Evolutionary conservation across 306 rosid species (phyloP), one percentile per base, ranked within the genome.

Genomic region (Glycine tomentella): DNA sequence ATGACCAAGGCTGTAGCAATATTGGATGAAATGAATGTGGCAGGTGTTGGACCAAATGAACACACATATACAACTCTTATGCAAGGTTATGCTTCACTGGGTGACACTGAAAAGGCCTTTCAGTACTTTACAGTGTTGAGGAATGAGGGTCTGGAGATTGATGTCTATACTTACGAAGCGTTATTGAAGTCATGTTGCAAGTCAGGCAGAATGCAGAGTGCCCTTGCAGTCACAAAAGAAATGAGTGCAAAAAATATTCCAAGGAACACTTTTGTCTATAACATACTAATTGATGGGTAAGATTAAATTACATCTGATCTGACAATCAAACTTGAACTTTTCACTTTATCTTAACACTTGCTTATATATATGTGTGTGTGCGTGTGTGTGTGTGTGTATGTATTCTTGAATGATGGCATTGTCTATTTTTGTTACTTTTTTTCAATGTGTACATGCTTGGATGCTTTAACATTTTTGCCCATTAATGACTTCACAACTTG

Each of bases 201-300:
- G 88, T 87, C 99, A 46, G 99, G 99, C 74, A 85, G 97, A 87
- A 95, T 93, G 99, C 99, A 95, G 89, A 91, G 98, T 78, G 99
- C 99, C 71, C 84, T 95, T 65, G 99, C 92, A 36, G 98, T 95
- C 80, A 93, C 98, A 59, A 91, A 89, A 89, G 92, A 95, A 86
- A 95, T 95, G 98, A 89, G 90, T 85, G 90, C 90, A 77, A 90
- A 77, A 80, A 87, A 88, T 36, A 93, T 95, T 76, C 97, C 91
- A 8, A 88, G 97, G 86, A 95, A 95, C 87, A 88, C 97, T 76
- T 95, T 90, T 55, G 89, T 95, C 49, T 95, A 95, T 86, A 95
- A 95, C 89, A 95, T 95, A 76, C 87, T 95, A 48, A 91, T 95
- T 82, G 99, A 95, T 80, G 99, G 99, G 97, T 95, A 95, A 73